Percentiles rank a stretch among this genome's conserved stretches.
Conservation (phyloP, 2,329 filamentous ascomycete species). For the Paramyrothecium sp. region DNA sequence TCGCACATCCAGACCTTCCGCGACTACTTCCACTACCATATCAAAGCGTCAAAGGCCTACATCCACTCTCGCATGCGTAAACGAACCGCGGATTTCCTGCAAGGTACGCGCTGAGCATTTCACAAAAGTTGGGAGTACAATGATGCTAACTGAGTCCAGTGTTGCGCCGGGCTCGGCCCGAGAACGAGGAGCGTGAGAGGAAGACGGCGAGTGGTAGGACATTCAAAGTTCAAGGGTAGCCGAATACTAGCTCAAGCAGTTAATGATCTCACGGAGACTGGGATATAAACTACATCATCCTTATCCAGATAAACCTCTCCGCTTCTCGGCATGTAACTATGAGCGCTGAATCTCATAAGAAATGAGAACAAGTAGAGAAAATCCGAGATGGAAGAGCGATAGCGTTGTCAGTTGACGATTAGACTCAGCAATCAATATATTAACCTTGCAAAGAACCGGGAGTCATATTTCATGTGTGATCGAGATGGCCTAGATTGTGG, state of each 20-base stretch:
- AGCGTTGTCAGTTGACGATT: slow-evolving; percentile 1
- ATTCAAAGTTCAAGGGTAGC: slow-evolving; percentile 61
- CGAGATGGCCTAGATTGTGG: too few relatives aligned
- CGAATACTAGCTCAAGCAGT: slow-evolving; percentile 12
- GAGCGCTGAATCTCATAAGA: background rate
- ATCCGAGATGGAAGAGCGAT: slow-evolving; percentile 15
- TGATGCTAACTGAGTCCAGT: slow-evolving; percentile 53
- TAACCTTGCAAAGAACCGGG: background rate
- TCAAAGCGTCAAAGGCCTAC: slow-evolving; percentile 98
- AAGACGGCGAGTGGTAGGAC: slow-evolving; percentile 97
- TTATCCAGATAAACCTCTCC: background rate
- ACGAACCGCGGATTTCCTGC: slow-evolving; percentile 95
- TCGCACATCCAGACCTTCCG: slow-evolving; percentile 99
- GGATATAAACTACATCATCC: too few relatives aligned
- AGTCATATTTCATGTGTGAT: too few relatives aligned
- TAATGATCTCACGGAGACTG: too few relatives aligned
- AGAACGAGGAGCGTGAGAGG: slow-evolving; percentile 94
- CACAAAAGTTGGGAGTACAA: background rate
- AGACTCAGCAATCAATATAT: background rate
- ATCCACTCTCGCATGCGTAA: slow-evolving; percentile 98
- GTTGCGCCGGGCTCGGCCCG: slow-evolving; percentile 90
- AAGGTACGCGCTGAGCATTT: slow-evolving; percentile 66
- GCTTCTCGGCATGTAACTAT: background rate
- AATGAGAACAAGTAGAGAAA: slow-evolving; percentile 7
- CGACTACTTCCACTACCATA: slow-evolving; percentile 99